phyloP scores from a whole-genome alignment of 768 basidiomycete genomes.

The Hygrophorus russula region DNA sequence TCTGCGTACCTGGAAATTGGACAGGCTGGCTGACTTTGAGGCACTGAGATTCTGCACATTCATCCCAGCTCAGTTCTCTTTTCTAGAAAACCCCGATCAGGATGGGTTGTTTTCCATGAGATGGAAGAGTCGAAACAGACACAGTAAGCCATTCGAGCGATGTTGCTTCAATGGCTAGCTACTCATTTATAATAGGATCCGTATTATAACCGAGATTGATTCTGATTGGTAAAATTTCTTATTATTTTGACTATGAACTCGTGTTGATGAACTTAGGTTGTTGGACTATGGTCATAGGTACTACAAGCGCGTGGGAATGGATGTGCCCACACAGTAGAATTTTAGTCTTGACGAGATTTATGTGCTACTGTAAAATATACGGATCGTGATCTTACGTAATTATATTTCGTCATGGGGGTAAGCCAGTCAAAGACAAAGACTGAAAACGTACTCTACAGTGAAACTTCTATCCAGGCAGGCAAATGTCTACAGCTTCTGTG shows the following conservation, averaged over 20 bases:
- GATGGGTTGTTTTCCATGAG: conserved; percentile 94
- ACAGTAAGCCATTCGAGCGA: conserved; percentile 41
- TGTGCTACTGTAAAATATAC: too few relatives aligned
- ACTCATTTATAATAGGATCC: conserved; percentile 47
- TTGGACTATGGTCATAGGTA: conserved; percentile 26
- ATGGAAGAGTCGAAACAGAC: conserved; percentile 94
- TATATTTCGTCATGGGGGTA: conserved; percentile 41
- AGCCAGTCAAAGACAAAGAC: conserved; percentile 49
- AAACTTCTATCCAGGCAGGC: conserved; percentile 43
- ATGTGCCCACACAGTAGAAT: too few relatives aligned
- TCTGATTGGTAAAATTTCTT: conserved; percentile 71
- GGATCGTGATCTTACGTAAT: too few relatives aligned
- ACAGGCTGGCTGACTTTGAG: conserved; percentile 5
- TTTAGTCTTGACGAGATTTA: too few relatives aligned
- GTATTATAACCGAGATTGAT: conserved; percentile 88
- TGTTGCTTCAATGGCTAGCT: background rate
- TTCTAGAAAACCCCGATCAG: conserved; percentile 79
- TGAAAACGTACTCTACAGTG: conserved; percentile 46
- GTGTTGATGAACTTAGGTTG: conserved; percentile 14
- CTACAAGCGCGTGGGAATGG: conserved; percentile 5
- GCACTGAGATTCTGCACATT: conserved; percentile 62
- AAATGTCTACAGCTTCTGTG: background rate
- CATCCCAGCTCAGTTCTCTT: conserved; percentile 94
- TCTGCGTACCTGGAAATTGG: background rate
- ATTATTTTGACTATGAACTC: background rate